Evolutionary conservation across 371 early-diverging fungal genomes (phyloP), one percentile per base, ranked within the genome.

Genomic region (Circinella minor): DNA sequence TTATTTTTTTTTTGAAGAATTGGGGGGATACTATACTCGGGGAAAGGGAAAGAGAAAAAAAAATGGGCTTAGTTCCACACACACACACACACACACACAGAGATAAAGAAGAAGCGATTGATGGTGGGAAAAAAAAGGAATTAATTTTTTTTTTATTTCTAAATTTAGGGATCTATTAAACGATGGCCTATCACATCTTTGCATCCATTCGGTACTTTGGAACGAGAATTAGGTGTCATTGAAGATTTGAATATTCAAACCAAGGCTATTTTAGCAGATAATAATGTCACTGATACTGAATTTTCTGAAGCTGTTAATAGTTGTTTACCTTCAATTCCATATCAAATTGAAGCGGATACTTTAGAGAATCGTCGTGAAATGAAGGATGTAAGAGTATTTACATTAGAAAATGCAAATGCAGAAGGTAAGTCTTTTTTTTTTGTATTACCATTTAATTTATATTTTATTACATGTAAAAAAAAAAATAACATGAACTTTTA

Each of bases 351-450:
- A 8, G 86, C 86, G 17, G 78, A 77, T 36, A 92, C 91, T 68
- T 55, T 85, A 20, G 81, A 74, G n/a, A 77, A 72, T 5, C 89
- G 98, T 37, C 86, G 89, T 13, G 95, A 96, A 68, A 77, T 97
- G 62, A 88, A 91, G 13, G 55, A 71, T 8, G 72, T 74, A 55
- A 83, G 93, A 59, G 85, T 95, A 37, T 95, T 95, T 71, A 92
- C 94, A 11, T 91, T 99, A 64, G 98, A 97, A 78, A 95, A 97
- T 34, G 78, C 86, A 46, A 91, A 91, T 70, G 97, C 98, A 81
- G 60, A 75, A 63, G 55, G 55, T 66, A 61, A 71, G 59, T 27
- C 36, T 20, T 18, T 63, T 8, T 54, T 36, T 27, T 55, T 34
- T 27, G 27, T 27, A 27, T 27, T 27, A 27, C 27, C 27, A 27